phyloP scores from a whole-genome alignment of 495 filamentous ascomycete genomes.

The Talaromyces thailandensis region DNA sequence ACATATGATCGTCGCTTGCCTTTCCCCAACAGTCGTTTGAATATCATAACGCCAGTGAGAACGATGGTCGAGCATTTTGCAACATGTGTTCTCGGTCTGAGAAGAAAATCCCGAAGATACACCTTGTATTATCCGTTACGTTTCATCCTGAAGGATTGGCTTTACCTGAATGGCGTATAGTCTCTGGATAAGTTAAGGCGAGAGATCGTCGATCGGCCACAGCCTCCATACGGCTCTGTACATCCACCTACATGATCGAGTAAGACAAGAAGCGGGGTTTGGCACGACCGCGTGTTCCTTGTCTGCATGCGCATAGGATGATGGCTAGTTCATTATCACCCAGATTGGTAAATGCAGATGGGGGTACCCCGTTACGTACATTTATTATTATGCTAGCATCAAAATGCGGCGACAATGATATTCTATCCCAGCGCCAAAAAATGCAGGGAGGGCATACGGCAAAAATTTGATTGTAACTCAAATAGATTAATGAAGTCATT shows the following conservation, averaged over 20 bases:
- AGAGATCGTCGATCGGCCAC: neutral
- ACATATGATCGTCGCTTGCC: neutral
- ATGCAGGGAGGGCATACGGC: no score
- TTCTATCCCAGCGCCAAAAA: no score
- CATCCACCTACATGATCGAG: neutral
- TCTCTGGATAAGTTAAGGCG: neutral
- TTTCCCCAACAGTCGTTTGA: neutral
- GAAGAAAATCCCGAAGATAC: neutral
- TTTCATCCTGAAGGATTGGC: neutral
- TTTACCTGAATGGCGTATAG: neutral
- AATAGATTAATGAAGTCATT: no score
- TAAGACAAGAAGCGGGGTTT: neutral
- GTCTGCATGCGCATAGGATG: neutral
- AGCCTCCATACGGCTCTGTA: neutral
- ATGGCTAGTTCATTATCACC: neutral
- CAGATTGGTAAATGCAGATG: neutral
- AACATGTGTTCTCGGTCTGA: neutral
- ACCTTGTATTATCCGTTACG: neutral
- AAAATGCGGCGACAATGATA: no score
- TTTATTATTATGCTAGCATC: no score
- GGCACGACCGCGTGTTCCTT: neutral
- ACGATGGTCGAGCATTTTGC: slow-evolving; percentile 12
- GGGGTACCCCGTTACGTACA: neutral
- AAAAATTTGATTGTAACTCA: no score
- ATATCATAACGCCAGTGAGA: neutral